Percentiles rank a stretch among this genome's conserved stretches.
These are phyloP conservation scores for Neofusicoccum cordaticola DNA, from an alignment of 2,329 filamentous ascomycete species.

Conservation along the genomic window DNA sequence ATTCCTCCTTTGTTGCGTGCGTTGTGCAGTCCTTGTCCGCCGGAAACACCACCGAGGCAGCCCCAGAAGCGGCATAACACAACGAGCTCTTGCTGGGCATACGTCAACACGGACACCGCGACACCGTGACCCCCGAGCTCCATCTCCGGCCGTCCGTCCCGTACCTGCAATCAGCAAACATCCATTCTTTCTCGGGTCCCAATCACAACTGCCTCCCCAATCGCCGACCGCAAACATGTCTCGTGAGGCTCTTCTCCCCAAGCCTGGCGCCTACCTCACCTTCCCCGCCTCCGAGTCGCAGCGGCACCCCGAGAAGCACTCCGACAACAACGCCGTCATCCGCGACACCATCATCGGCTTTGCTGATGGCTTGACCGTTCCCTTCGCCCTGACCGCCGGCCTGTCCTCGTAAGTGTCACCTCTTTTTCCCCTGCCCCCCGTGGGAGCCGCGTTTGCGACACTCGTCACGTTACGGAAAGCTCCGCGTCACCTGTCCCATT, in stretches of 20 bases:
- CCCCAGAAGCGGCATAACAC: background rate
- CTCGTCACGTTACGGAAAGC: background rate
- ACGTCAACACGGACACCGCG: background rate
- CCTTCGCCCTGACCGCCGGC: slow-evolving; percentile 74
- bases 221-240: background rate
- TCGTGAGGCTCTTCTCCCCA: slow-evolving; percentile 5
- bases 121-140: background rate
- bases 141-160: background rate
- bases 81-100: background rate
- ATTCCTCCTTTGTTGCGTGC: background rate
- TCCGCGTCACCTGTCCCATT: background rate
- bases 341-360: slow-evolving; percentile 72
- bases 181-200: too few species aligned
- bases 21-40: background rate
- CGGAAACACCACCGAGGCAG: slow-evolving; percentile 3
- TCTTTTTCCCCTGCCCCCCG: background rate
- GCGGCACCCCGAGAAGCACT: slow-evolving; percentile 20
- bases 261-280: slow-evolving; percentile 5
- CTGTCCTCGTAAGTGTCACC: slow-evolving; percentile 50
- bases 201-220: too few species aligned
- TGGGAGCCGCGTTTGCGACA: background rate
- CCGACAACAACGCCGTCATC: slow-evolving; percentile 45
- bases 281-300: slow-evolving; percentile 5
- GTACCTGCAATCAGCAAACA: background rate
- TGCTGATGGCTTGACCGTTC: slow-evolving; percentile 75